phyloP scores from a whole-genome alignment of 2,329 filamentous ascomycete genomes.

The Aspergillus bombycis region DNA sequence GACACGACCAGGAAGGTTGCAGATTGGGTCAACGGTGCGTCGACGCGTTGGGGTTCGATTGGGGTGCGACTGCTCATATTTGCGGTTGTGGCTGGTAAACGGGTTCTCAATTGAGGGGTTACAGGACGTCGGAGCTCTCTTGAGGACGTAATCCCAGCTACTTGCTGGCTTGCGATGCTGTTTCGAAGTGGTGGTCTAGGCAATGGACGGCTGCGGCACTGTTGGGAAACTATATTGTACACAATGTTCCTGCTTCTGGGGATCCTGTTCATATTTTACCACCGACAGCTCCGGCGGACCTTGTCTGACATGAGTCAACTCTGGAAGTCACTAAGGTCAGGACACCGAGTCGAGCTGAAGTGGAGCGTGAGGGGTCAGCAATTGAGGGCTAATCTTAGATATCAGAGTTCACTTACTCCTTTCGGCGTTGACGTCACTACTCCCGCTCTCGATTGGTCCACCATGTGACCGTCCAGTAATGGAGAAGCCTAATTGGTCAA shows the following conservation, averaged over 20 bases:
- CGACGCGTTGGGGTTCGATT: constrained; percentile 46
- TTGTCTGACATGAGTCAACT: background rate
- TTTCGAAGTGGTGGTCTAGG: background rate
- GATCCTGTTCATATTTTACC: background rate
- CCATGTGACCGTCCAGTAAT: background rate
- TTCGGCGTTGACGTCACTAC: background rate
- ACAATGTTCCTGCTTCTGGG: background rate
- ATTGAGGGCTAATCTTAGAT: background rate
- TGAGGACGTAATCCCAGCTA: background rate
- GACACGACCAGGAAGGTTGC: constrained; percentile 60
- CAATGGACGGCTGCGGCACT: background rate
- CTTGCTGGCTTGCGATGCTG: background rate
- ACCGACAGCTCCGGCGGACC: background rate
- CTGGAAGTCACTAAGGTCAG: background rate
- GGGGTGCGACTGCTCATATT: constrained; percentile 6
- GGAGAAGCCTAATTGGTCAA: background rate
- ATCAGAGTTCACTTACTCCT: background rate
- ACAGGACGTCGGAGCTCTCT: background rate
- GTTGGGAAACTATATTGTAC: background rate
- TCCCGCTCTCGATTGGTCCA: background rate
- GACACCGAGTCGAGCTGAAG: background rate
- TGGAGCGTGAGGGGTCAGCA: background rate
- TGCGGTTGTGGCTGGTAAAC: background rate
- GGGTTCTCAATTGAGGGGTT: background rate
- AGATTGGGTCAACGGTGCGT: constrained; percentile 55